Conservation (phyloP, 306 rosid species). For the Prunus davidiana region DNA sequence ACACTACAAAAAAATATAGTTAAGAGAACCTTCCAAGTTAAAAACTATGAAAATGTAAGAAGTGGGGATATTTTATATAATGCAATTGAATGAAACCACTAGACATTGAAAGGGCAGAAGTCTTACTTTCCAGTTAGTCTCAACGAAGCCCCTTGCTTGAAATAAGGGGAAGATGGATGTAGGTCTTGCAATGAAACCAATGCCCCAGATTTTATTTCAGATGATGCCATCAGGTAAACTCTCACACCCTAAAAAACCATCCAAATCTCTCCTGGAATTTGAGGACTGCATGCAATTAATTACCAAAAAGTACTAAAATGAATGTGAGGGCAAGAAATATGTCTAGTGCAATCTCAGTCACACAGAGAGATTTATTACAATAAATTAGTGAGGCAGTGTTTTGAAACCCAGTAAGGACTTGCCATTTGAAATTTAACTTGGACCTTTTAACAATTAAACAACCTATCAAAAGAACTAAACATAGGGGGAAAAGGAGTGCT, state of each 20-base stretch:
- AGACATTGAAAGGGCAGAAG: background rate
- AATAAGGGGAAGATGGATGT: conserved; percentile 59
- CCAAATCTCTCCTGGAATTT: conserved; percentile 12
- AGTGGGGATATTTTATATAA: background rate
- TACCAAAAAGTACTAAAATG: background rate
- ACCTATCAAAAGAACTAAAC: background rate
- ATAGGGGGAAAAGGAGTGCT: no score
- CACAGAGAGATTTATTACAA: no score
- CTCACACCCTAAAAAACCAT: background rate
- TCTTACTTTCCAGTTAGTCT: conserved; percentile 72
- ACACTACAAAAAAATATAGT: no score
- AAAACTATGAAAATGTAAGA: no score
- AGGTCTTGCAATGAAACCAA: conserved; percentile 46
- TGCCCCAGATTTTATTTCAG: conserved; percentile 56
- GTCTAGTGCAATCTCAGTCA: background rate
- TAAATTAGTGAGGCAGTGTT: no score
- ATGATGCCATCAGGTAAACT: conserved; percentile 28
- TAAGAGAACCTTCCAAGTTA: no score
- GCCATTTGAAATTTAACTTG: background rate
- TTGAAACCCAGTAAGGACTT: no score
- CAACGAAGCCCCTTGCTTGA: conserved; percentile 73
- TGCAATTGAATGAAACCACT: background rate
- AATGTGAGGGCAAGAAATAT: background rate
- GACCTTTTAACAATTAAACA: background rate
- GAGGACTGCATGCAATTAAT: background rate